Percentiles rank a stretch among this genome's conserved stretches.
Conservation (phyloP, 805 yeast species). For the Metschnikowia hibisci region DNA sequence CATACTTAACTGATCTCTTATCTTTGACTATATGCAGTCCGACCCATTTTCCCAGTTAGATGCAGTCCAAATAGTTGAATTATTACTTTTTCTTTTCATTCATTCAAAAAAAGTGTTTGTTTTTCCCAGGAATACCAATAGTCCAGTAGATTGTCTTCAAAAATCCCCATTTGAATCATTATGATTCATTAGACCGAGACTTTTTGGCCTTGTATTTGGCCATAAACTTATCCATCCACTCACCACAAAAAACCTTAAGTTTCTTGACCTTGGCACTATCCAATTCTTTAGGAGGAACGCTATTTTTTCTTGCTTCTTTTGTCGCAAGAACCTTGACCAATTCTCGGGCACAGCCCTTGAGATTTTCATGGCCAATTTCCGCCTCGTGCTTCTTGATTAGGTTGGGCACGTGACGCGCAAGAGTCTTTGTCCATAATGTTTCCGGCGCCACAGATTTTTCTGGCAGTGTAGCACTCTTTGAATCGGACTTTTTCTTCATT, state of each 20-base stretch:
- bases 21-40: too few species aligned
- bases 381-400: slow-evolving; percentile 61
- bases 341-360: slow-evolving; percentile 77
- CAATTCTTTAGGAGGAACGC: slow-evolving; percentile 51
- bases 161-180: too few species aligned
- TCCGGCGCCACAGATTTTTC: slow-evolving; percentile 16
- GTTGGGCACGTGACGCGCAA: slow-evolving; percentile 80
- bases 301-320: slow-evolving; percentile 58
- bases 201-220: slow-evolving; percentile 44
- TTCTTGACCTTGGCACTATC: slow-evolving; percentile 65
- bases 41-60: too few species aligned
- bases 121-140: too few species aligned
- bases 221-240: slow-evolving; percentile 65
- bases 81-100: too few species aligned
- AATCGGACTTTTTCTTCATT: neutral
- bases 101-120: too few species aligned
- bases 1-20: too few species aligned
- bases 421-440: slow-evolving; percentile 41
- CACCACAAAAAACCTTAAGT: slow-evolving; percentile 57
- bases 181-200: neutral
- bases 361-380: slow-evolving; percentile 65
- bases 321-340: slow-evolving; percentile 61
- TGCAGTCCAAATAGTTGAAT: too few species aligned
- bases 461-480: slow-evolving; percentile 5
- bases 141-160: too few species aligned